These are phyloP conservation scores for Xerocomus alliaceus DNA, from an alignment of 1,284 basidiomycete species.

Conservation along the genomic window DNA sequence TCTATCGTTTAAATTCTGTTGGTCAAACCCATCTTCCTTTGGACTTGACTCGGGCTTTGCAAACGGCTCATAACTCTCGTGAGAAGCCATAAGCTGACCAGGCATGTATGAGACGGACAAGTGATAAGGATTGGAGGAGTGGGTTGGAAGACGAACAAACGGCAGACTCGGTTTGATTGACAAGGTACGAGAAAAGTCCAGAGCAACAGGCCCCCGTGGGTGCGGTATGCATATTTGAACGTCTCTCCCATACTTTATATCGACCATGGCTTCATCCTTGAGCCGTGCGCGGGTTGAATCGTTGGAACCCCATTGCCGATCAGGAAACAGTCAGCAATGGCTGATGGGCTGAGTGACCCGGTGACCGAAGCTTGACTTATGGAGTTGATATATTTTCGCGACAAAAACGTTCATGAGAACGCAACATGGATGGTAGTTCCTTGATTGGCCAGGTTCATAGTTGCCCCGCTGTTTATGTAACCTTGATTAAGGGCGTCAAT, in stretches of 20 bases:
- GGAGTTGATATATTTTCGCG: neutral
- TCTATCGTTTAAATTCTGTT: neutral
- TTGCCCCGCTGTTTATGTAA: no score
- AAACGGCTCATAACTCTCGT: constrained; percentile 1
- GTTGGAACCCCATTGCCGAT: neutral
- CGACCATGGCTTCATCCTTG: constrained; percentile 16
- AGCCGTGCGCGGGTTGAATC: constrained; percentile 7
- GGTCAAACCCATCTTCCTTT: neutral
- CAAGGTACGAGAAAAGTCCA: constrained; percentile 3
- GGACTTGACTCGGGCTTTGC: neutral
- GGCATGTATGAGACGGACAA: neutral
- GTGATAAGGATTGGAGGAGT: neutral
- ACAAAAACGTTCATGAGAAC: neutral
- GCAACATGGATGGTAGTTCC: no score
- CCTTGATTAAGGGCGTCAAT: no score
- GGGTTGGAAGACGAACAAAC: neutral
- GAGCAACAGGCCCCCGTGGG: neutral
- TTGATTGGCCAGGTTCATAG: no score
- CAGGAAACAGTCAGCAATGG: neutral
- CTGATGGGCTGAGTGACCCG: constrained; percentile 2
- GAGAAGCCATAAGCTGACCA: neutral
- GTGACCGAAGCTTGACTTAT: neutral
- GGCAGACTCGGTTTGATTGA: neutral
- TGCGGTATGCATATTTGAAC: neutral
- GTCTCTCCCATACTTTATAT: constrained; percentile 16